A percentile compares a stretch with the other conserved stretches of the same genome.
Conservation (phyloP, 2,329 filamentous ascomycete species). For the Parastagonospora nodorum region DNA sequence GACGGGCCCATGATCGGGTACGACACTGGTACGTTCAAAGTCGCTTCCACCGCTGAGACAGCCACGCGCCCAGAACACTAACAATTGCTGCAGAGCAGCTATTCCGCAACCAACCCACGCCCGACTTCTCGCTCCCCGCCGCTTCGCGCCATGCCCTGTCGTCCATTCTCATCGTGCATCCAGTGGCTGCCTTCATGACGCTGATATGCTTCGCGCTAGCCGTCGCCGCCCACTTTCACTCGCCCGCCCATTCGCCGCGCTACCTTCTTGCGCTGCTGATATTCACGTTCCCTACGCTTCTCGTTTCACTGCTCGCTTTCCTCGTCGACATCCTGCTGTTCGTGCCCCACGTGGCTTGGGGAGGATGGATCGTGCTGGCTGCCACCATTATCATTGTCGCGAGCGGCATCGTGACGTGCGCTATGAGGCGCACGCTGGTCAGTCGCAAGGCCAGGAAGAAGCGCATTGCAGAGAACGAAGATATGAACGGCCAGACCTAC, state of each 20-base stretch:
- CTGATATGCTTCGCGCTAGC: constrained; percentile 84
- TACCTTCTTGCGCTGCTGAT: constrained; percentile 87
- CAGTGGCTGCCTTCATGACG: constrained; percentile 83
- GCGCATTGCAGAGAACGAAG: constrained; percentile 88
- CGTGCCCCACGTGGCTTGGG: constrained; percentile 91
- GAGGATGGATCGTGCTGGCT: constrained; percentile 88
- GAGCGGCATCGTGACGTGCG: constrained; percentile 85
- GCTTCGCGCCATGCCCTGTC: constrained; percentile 73
- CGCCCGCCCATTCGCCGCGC: constrained; percentile 84
- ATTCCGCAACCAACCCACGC: constrained; percentile 51
- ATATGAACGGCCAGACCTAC: constrained; percentile 95
- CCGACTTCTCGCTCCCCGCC: constrained; percentile 68
- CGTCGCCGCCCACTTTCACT: constrained; percentile 81
- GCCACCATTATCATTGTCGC: constrained; percentile 84
- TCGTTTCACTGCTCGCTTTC: constrained; percentile 85
- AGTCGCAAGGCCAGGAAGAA: constrained; percentile 91
- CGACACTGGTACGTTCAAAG: constrained; percentile 68
- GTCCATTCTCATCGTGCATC: constrained; percentile 88
- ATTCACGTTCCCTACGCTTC: constrained; percentile 80
- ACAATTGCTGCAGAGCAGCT: constrained; percentile 49
- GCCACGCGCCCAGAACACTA: constrained; percentile 10
- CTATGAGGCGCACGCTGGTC: constrained; percentile 90
- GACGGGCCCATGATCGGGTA: constrained; percentile 82
- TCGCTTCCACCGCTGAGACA: not conserved
- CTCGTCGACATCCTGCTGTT: constrained; percentile 93